Percentiles rank a stretch among this genome's conserved stretches.
Conservation (phyloP, 164 flowering plant species). For the Litsea cubeba region DNA sequence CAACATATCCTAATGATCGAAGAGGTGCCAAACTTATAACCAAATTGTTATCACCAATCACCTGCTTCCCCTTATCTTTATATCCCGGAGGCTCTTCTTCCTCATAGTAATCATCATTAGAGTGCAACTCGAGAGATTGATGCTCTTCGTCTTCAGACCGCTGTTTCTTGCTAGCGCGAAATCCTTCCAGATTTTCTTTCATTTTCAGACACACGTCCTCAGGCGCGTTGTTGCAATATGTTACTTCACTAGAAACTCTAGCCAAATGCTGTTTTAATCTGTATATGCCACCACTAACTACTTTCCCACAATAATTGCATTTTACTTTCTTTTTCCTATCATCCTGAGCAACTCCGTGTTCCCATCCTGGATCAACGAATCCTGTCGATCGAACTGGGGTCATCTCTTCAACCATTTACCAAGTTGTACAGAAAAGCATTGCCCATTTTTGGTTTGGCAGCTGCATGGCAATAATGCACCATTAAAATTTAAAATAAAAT, state of each 20-base stretch:
- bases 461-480: conserved; percentile 3
- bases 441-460: conserved; percentile 7
- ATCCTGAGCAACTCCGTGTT: conserved; percentile 67
- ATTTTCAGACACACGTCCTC: conserved; percentile 56
- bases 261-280: conserved; percentile 75
- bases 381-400: conserved; percentile 45
- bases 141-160: conserved; percentile 45
- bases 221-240: conserved; percentile 55
- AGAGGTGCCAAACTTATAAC: conserved; percentile 49
- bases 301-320: conserved; percentile 71
- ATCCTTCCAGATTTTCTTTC: conserved; percentile 61
- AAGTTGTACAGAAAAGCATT: conserved; percentile 7
- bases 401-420: conserved; percentile 40
- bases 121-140: conserved; percentile 30
- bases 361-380: conserved; percentile 71
- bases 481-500: too few relatives aligned
- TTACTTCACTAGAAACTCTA: conserved; percentile 60
- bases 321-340: conserved; percentile 69
- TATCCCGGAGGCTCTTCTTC: conserved; percentile 36
- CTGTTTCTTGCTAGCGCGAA: conserved; percentile 44
- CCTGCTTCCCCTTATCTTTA: conserved; percentile 46
- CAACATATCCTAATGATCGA: conserved; percentile 65
- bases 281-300: conserved; percentile 73
- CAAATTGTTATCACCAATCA: conserved; percentile 34
- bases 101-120: conserved; percentile 40